These are phyloP conservation scores for Crithidia expoeki DNA, from an alignment of 208 protist species.

Conservation along the genomic window DNA sequence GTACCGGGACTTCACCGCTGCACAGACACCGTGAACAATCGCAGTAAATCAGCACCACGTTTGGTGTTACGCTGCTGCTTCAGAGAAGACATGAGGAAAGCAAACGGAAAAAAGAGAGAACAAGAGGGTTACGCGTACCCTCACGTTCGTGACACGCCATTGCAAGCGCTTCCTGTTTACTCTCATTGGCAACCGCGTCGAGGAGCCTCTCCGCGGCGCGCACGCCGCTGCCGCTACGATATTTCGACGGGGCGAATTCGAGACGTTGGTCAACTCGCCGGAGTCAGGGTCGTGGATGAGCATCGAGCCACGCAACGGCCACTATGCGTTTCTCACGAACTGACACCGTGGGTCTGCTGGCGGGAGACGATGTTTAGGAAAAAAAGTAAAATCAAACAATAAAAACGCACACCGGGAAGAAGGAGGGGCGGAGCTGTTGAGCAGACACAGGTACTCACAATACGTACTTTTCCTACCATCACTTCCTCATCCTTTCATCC, in stretches of 20 bases:
- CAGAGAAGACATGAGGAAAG: no score
- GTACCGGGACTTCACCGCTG: no score
- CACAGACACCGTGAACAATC: no score
- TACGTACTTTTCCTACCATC: no score
- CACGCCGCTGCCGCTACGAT: slow-evolving; percentile 39
- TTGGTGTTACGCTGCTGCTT: no score
- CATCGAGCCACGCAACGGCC: slow-evolving; percentile 49
- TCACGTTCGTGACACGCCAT: slow-evolving; percentile 54
- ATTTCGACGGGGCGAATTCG: slow-evolving; percentile 43
- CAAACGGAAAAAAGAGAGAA: no score
- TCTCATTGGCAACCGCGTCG: slow-evolving; percentile 68
- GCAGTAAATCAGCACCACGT: no score
- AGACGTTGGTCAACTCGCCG: slow-evolving; percentile 48
- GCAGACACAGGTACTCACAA: no score
- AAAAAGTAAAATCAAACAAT: not conserved
- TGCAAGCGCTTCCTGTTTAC: slow-evolving; percentile 63
- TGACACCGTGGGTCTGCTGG: slow-evolving; percentile 47
- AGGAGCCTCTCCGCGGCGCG: slow-evolving; percentile 48
- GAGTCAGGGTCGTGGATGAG: slow-evolving; percentile 79
- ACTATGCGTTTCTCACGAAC: slow-evolving; percentile 66
- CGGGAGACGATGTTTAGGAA: not conserved
- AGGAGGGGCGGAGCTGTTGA: no score
- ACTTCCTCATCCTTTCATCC: no score
- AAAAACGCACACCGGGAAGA: no score
- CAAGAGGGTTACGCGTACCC: not conserved